Percentiles rank a stretch among this genome's conserved stretches.
Evolutionary conservation across 495 filamentous ascomycete species (phyloP).

Genomic region (Podospora appendiculata): DNA sequence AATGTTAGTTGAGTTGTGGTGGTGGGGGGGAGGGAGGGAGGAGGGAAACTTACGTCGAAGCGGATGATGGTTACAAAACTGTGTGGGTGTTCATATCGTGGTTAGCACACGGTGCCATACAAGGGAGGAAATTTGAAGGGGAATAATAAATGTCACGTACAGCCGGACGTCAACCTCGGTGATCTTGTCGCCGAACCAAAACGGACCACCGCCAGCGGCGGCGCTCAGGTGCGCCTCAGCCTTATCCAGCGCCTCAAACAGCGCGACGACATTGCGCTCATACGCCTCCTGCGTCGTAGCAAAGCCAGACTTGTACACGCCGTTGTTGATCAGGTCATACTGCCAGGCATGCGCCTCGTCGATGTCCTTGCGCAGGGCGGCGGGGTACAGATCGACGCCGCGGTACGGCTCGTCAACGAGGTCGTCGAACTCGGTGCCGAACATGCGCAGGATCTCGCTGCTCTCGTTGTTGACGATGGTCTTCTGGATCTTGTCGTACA

Average conservation of each 20-base stretch:
- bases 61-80: constrained; percentile 54
- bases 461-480: constrained; percentile 82
- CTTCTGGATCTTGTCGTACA: constrained; percentile 67
- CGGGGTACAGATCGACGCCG: constrained; percentile 48
- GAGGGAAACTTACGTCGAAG: constrained; percentile 59
- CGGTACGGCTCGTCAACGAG: constrained; percentile 44
- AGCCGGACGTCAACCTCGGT: constrained; percentile 64
- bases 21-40: not conserved
- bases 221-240: constrained; percentile 50
- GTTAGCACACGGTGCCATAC: too few relatives aligned
- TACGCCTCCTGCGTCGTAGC: constrained; percentile 60
- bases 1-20: not conserved
- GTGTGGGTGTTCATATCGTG: too few relatives aligned
- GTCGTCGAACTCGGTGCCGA: constrained; percentile 54
- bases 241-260: constrained; percentile 60
- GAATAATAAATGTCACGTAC: constrained; percentile 20
- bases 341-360: constrained; percentile 59
- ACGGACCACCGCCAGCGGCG: constrained; percentile 40
- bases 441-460: constrained; percentile 71
- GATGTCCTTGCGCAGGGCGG: constrained; percentile 43
- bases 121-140: too few relatives aligned
- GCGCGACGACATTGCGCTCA: constrained; percentile 45
- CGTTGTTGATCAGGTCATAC: constrained; percentile 59
- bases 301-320: constrained; percentile 65
- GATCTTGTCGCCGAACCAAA: constrained; percentile 54